phyloP scores from a whole-genome alignment of 768 basidiomycete species.

The Boletus rubroflammeus region DNA sequence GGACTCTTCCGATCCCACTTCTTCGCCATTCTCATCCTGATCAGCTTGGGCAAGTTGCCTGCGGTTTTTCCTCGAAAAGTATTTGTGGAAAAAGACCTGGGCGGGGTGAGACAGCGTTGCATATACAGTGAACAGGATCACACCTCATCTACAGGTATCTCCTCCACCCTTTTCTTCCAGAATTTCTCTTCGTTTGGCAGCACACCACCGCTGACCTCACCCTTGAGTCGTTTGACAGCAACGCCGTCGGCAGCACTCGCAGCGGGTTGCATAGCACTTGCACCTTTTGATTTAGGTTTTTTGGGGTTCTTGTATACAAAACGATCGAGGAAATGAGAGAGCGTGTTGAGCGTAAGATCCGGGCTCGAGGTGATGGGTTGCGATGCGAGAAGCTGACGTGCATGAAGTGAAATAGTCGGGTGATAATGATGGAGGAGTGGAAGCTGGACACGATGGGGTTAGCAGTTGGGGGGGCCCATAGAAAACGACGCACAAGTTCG shows the following conservation, averaged over 20 bases:
- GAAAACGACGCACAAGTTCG: slow-evolving; percentile 68
- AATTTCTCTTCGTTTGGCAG: slow-evolving; percentile 75
- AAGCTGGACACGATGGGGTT: slow-evolving; percentile 40
- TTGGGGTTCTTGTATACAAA: slow-evolving; percentile 98
- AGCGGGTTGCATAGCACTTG: slow-evolving; percentile 94
- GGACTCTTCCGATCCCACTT: slow-evolving; percentile 17
- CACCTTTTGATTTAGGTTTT: slow-evolving; percentile 65
- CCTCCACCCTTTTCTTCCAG: slow-evolving; percentile 60
- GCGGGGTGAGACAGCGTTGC: background rate
- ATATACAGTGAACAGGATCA: background rate
- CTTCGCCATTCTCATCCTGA: slow-evolving; percentile 29
- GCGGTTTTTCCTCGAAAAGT: slow-evolving; percentile 71
- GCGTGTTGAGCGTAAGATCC: slow-evolving; percentile 89
- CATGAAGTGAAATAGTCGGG: slow-evolving; percentile 83
- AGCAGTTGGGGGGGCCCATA: background rate
- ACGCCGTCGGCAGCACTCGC: slow-evolving; percentile 58
- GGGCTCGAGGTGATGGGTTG: slow-evolving; percentile 77
- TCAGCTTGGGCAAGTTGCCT: slow-evolving; percentile 46
- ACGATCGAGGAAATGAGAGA: slow-evolving; percentile 92
- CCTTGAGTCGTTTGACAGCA: slow-evolving; percentile 69
- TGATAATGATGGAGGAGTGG: slow-evolving; percentile 87
- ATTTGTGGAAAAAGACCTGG: slow-evolving; percentile 89
- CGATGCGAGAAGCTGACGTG: slow-evolving; percentile 70
- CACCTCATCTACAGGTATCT: slow-evolving; percentile 88
- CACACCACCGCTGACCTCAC: slow-evolving; percentile 45